Evolutionary conservation across 176 grass and related monocot species (phyloP).

Genomic region (Avena eriantha): DNA sequence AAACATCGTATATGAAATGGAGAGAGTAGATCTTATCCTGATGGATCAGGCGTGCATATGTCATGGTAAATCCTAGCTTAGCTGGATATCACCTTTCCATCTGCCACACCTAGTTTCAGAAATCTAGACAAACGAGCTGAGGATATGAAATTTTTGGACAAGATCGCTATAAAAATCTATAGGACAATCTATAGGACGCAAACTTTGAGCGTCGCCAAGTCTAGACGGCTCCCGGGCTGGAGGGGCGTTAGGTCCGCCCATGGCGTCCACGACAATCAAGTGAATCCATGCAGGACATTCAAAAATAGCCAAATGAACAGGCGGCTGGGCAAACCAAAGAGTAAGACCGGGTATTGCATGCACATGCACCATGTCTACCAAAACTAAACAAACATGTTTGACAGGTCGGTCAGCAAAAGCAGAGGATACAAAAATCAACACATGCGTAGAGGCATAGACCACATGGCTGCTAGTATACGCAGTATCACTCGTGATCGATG

Average conservation of each 20-base stretch:
- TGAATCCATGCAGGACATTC: not conserved
- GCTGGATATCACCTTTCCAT: no score
- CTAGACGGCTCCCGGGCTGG: no score
- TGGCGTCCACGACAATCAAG: not conserved
- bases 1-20: no score
- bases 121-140: no score
- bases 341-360: not conserved
- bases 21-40: no score
- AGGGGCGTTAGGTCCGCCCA: no score
- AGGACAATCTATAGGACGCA: no score
- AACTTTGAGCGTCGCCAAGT: no score
- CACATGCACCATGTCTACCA: not conserved
- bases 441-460: not conserved
- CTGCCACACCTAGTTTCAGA: no score
- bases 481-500: not conserved
- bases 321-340: not conserved
- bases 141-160: no score
- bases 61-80: not conserved
- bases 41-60: not conserved
- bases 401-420: slow-evolving; percentile 9
- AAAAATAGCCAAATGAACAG: not conserved
- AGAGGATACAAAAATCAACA: slow-evolving; percentile 24
- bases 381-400: not conserved
- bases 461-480: slow-evolving; percentile 6
- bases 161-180: no score